A percentile compares a stretch with the other conserved stretches of the same genome.
Conservation (phyloP, 2,329 filamentous ascomycete species). For the Aspergillus tubingensis region DNA sequence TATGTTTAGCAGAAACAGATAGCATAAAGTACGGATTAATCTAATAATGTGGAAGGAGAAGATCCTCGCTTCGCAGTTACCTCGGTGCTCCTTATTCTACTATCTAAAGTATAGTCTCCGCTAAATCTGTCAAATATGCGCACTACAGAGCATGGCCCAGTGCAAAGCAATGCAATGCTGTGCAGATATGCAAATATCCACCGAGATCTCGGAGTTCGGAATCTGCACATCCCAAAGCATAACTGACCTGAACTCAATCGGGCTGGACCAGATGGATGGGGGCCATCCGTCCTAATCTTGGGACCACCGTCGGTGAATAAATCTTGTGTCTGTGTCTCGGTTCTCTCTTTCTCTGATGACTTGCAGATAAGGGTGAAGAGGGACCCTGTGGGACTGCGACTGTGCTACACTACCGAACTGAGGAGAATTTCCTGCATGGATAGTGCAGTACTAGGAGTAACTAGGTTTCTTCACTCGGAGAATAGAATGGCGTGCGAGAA, state of each 20-base stretch:
- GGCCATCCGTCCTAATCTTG: not conserved
- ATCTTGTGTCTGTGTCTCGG: not conserved
- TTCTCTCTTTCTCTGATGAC: not conserved
- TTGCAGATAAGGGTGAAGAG: not conserved
- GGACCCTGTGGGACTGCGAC: not conserved
- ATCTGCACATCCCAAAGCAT: not conserved
- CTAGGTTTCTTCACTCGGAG: not conserved
- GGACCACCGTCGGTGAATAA: not conserved
- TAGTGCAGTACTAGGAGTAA: too few relatives aligned
- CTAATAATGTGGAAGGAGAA: not conserved
- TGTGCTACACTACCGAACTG: not conserved
- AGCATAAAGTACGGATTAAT: not conserved
- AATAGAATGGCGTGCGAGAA: not conserved
- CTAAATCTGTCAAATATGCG: not conserved
- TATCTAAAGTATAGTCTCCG: not conserved
- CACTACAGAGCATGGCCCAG: too few relatives aligned
- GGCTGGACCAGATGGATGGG: not conserved
- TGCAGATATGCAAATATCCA: too few relatives aligned
- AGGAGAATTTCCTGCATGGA: not conserved
- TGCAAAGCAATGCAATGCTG: too few relatives aligned
- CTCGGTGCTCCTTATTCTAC: not conserved
- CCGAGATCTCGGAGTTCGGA: not conserved
- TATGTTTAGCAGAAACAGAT: not conserved
- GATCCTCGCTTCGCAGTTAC: not conserved
- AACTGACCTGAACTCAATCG: not conserved